Conservation (phyloP, 495 filamentous ascomycete genomes). For the Penicillium atrosanguineum region DNA sequence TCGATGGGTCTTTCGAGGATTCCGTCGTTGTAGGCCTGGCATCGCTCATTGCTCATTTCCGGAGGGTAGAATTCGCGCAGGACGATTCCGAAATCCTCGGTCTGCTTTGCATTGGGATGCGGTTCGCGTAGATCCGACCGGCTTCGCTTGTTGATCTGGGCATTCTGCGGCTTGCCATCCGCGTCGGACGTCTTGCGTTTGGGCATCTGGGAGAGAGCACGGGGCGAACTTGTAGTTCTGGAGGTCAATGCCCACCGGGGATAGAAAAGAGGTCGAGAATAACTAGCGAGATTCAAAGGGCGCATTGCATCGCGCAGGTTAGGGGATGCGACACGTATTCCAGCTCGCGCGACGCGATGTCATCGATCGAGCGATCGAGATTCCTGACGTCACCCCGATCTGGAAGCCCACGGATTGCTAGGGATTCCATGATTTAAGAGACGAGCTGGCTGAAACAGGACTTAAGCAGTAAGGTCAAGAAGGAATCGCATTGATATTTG, state of each 20-base stretch:
- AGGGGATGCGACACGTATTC: neutral
- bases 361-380: conserved; percentile 26
- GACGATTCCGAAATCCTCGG: conserved; percentile 68
- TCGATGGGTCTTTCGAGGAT: conserved; percentile 70
- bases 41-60: conserved; percentile 78
- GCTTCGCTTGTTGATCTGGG: conserved; percentile 17
- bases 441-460: neutral
- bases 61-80: conserved; percentile 79
- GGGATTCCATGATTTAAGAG: conserved; percentile 6
- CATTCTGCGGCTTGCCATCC: conserved; percentile 8
- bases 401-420: neutral
- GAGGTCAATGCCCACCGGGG: neutral
- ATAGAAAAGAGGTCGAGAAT: neutral
- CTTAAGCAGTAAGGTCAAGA: no score
- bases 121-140: conserved; percentile 20
- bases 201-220: conserved; percentile 16
- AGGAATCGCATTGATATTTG: no score
- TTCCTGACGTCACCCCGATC: conserved; percentile 29
- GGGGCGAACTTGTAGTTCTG: neutral
- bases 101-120: conserved; percentile 42
- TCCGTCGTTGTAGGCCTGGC: conserved; percentile 64
- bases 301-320: conserved; percentile 5
- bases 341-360: conserved; percentile 4
- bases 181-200: conserved; percentile 29
- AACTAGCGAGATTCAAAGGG: neutral